Evolutionary conservation across 768 basidiomycete species (phyloP).

Genomic region (Mycena olivaceomarginata): DNA sequence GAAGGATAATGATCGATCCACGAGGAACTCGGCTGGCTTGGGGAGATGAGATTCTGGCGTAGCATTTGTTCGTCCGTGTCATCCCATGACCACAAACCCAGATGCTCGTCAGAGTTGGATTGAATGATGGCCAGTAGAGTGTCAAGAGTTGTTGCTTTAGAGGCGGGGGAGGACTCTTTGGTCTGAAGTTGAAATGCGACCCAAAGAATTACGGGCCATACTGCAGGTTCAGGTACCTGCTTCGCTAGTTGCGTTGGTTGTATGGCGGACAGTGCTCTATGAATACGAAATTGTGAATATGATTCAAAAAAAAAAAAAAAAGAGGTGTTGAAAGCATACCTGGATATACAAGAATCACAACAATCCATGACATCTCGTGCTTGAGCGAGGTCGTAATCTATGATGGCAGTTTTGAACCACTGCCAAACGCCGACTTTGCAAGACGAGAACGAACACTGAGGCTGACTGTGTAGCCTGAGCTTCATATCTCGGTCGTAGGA

Average conservation of each 20-base stretch:
- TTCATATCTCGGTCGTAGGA: slow-evolving; percentile 26
- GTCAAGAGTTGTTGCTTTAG: not conserved
- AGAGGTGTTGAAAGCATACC: slow-evolving; percentile 20
- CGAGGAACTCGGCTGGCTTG: not conserved
- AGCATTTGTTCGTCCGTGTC: slow-evolving; percentile 33
- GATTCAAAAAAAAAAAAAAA: not conserved
- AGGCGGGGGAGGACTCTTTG: not conserved
- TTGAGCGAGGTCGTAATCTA: slow-evolving; percentile 27
- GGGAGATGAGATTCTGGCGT: slow-evolving; percentile 22
- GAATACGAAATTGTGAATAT: not conserved
- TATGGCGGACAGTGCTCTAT: slow-evolving; percentile 24
- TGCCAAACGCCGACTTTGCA: slow-evolving; percentile 41
- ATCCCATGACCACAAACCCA: slow-evolving; percentile 39
- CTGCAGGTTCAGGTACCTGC: slow-evolving; percentile 22
- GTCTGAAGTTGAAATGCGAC: slow-evolving; percentile 38
- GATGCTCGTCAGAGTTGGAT: slow-evolving; percentile 4
- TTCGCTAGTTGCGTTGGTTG: not conserved
- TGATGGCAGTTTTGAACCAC: slow-evolving; percentile 38
- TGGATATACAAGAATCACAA: slow-evolving; percentile 23
- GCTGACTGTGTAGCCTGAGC: slow-evolving; percentile 24
- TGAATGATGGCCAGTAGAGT: slow-evolving; percentile 27
- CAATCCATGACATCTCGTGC: slow-evolving; percentile 27
- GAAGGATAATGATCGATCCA: slow-evolving; percentile 39
- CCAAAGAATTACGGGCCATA: slow-evolving; percentile 43
- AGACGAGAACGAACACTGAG: slow-evolving; percentile 30